Percentiles rank a stretch among this genome's conserved stretches.
phyloP scores from a whole-genome alignment of 768 basidiomycete species.

The Cyathus striatus region DNA sequence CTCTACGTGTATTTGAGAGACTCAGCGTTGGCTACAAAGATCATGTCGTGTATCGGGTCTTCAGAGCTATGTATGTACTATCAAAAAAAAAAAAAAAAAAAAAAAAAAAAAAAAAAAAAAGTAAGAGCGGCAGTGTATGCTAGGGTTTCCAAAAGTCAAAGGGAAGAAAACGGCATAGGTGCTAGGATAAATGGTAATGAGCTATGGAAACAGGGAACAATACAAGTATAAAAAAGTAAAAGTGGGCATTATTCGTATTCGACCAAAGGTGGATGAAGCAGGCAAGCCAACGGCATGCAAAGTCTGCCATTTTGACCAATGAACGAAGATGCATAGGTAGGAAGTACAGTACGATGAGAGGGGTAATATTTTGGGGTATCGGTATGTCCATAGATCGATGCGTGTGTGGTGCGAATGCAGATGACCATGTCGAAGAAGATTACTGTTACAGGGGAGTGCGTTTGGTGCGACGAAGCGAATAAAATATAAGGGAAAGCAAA shows the following conservation, averaged over 20 bases:
- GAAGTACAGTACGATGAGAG: neutral
- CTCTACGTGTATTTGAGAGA: slow-evolving; percentile 14
- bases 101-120: neutral
- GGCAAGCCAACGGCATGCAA: no score
- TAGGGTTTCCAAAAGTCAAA: neutral
- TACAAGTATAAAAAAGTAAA: no score
- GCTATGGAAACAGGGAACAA: no score
- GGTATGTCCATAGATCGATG: neutral
- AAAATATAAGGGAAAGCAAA: neutral
- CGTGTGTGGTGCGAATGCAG: no score
- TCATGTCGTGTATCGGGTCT: slow-evolving; percentile 1
- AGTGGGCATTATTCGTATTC: no score
- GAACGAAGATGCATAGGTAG: no score
- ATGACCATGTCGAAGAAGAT: no score
- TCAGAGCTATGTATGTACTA: neutral
- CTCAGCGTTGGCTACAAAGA: slow-evolving; percentile 2
- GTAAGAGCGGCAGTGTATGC: neutral
- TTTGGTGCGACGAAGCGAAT: neutral
- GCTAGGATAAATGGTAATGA: no score
- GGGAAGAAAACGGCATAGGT: slow-evolving; percentile 2
- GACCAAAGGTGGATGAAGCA: no score
- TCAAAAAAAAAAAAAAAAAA: no score
- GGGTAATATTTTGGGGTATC: neutral
- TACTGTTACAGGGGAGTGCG: neutral
- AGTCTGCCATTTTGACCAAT: no score